Evolutionary conservation across 2,329 filamentous ascomycete genomes (phyloP).

Genomic region (Penicillium glabrum): DNA sequence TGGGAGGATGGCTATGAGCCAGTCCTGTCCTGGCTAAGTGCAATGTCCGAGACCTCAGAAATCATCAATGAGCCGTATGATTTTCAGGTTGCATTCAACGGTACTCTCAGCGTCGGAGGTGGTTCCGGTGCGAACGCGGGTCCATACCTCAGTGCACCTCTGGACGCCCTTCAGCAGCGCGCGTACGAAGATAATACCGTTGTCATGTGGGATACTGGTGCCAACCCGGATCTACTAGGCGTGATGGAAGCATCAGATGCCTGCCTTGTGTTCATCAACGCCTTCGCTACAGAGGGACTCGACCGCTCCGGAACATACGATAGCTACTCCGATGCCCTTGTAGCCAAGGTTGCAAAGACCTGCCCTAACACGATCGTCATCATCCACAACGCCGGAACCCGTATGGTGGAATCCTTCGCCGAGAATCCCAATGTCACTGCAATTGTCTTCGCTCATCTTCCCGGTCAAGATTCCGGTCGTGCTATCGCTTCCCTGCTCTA

Average conservation of each 20-base stretch:
- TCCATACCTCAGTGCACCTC: constrained; percentile 53
- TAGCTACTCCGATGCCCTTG: constrained; percentile 18
- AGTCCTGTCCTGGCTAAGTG: constrained; percentile 1
- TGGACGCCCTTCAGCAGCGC: constrained; percentile 55
- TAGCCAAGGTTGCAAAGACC: constrained; percentile 71
- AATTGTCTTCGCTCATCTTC: constrained; percentile 70
- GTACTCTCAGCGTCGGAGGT: constrained; percentile 49
- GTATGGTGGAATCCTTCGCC: constrained; percentile 65
- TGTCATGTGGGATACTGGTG: constrained; percentile 57
- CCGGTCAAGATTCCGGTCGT: constrained; percentile 72
- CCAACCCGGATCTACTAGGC: constrained; percentile 36
- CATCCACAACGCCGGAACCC: constrained; percentile 78
- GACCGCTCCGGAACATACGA: constrained; percentile 21
- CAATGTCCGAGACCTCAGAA: constrained; percentile 20
- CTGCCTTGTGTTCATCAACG: constrained; percentile 27
- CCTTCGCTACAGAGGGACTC: constrained; percentile 16
- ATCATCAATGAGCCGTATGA: constrained; percentile 21
- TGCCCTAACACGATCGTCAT: constrained; percentile 90
- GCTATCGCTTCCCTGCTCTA: constrained; percentile 70
- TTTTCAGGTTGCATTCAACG: constrained; percentile 43
- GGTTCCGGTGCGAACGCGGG: constrained; percentile 53
- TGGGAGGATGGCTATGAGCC: constrained; percentile 12
- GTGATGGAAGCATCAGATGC: constrained; percentile 18
- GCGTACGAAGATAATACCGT: constrained; percentile 58
- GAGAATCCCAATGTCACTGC: constrained; percentile 66